phyloP scores from a whole-genome alignment of 345 rosid species.

The Eucalyptus sideroxylon region DNA sequence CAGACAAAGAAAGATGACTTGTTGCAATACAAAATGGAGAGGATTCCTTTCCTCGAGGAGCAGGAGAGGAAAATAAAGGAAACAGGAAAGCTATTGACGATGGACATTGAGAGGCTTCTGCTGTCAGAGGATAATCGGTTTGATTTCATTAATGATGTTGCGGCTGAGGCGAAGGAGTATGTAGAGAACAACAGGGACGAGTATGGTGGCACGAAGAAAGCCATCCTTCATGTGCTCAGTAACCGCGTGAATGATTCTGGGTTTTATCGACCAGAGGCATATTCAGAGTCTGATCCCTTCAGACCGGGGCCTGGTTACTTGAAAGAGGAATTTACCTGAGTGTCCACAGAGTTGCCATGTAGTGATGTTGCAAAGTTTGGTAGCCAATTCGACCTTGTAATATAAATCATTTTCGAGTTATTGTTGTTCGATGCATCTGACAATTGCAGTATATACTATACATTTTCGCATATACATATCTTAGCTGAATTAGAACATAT shows the following conservation, averaged over 20 bases:
- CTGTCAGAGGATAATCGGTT: constrained; percentile 66
- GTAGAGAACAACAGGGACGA: constrained; percentile 63
- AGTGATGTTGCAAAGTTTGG: neutral
- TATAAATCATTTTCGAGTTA: neutral
- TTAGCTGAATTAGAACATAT: neutral
- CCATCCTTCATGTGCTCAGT: constrained; percentile 78
- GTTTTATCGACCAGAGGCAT: constrained; percentile 61
- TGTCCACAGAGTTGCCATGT: neutral
- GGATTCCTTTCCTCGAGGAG: constrained; percentile 88
- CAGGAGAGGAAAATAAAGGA: constrained; percentile 65
- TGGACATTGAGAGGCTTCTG: constrained; percentile 66
- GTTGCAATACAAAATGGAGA: constrained; percentile 38
- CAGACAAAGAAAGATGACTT: constrained; percentile 65
- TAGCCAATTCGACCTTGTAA: neutral
- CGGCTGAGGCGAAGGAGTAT: constrained; percentile 77
- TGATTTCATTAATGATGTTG: constrained; percentile 69
- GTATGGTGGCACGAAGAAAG: constrained; percentile 74
- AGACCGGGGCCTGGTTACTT: constrained; percentile 68
- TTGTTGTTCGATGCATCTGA: neutral
- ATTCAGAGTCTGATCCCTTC: constrained; percentile 56
- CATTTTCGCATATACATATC: neutral
- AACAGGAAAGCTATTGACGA: constrained; percentile 42
- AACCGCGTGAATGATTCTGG: constrained; percentile 81
- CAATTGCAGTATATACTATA: neutral
- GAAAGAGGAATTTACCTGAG: constrained; percentile 45